These are phyloP conservation scores for Ceratocystis papillata DNA, from an alignment of 2,329 filamentous ascomycete species.

Conservation along the genomic window DNA sequence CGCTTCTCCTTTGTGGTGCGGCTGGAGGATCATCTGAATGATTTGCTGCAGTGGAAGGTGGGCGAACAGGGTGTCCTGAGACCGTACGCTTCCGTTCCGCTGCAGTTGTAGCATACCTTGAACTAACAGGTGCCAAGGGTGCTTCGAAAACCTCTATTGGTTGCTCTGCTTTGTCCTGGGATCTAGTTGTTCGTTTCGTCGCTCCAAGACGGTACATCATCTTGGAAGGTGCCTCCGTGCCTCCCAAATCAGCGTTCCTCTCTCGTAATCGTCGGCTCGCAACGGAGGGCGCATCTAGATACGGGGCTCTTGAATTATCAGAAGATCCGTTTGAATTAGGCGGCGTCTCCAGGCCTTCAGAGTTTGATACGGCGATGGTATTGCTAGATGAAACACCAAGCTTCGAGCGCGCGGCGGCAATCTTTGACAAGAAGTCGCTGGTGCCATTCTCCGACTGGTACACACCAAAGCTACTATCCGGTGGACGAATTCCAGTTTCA, in stretches of 20 bases:
- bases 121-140: conserved; percentile 32
- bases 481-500: conserved; percentile 29
- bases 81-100: conserved; percentile 77
- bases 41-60: conserved; percentile 32
- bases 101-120: conserved; percentile 35
- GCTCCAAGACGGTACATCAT: conserved; percentile 47
- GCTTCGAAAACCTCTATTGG: conserved; percentile 34
- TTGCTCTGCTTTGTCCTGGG: conserved; percentile 33
- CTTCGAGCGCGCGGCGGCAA: conserved; percentile 42
- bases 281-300: conserved; percentile 41
- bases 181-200: conserved; percentile 35
- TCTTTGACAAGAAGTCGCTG: conserved; percentile 45
- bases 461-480: conserved; percentile 21
- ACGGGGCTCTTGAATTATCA: conserved; percentile 14
- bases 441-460: conserved; percentile 24
- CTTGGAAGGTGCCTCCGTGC: conserved; percentile 40
- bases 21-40: conserved; percentile 49
- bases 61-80: conserved; percentile 64
- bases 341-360: conserved; percentile 55
- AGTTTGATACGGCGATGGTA: conserved; percentile 33
- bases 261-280: conserved; percentile 45
- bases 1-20: conserved; percentile 57
- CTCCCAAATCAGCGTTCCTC: conserved; percentile 23
- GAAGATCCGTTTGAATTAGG: conserved; percentile 25
- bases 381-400: conserved; percentile 26